Base-by-base conservation (phyloP, 768 basidiomycete species). In the Suillus weaverae region DNA sequence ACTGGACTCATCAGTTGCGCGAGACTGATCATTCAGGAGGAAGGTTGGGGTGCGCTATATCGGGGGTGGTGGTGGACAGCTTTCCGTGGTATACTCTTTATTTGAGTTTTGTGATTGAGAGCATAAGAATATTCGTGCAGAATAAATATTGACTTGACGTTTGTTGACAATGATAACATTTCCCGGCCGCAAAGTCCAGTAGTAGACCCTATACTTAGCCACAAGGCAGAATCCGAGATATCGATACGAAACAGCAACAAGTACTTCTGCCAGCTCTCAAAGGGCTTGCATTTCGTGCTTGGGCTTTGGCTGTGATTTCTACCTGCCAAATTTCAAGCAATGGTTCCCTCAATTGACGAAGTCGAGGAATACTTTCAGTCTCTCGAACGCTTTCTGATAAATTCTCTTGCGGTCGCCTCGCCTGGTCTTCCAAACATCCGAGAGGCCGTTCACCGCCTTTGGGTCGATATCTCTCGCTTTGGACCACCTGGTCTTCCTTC, bases 401-500 rank as follows among this genome's bases (percentile, higher is more conserved):
- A 83, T 38, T 84, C 88, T 13, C 70, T 89, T 30, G 77, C 84
- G 50, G 78, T 85, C 18, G 87, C 85, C 5, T 83, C 86, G 0
- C 81, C 85, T 36, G 85, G 86, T 69, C 77, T 92, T 54, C 86
- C 88, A 46, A 85, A 82, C 68, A 78, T 92, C 55, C 84, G 85
- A 63, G 89, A 92, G 65, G 83, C 86, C 36, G 75, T 88, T 26
- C 83, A 90, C 68, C 84, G 87, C 32, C 80, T 94, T 63, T 93
- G 90, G 89, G 76, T 85, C 30, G 92, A 95, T 71, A 85, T 95
- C 66, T 83, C 90, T 55, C 88, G 93, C 63, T 93, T 91, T 73
- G 92, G 93, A 30, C 91, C 90, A 20, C 75, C 79, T 65, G 73
- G 75, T n/a, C 64, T 81, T 14, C 77, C 81, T 26, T 62, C 77